Conservation (phyloP, 31 red algal species). For the Asparagopsis taxiformis region DNA sequence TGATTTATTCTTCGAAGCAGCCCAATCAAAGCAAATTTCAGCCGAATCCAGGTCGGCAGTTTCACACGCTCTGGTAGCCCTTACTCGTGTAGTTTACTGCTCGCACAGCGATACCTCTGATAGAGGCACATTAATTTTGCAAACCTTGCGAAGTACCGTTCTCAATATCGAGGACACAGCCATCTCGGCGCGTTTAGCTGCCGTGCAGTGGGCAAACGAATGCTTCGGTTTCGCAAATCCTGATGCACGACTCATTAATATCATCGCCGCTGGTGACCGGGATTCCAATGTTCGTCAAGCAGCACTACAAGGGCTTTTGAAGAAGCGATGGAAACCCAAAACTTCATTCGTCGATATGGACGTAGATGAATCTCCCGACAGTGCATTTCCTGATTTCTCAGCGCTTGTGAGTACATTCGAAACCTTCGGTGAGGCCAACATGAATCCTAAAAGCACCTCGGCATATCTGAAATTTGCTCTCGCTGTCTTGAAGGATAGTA, state of each 20-base stretch:
- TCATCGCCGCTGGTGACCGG: conserved; percentile 44
- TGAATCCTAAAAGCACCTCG: conserved; percentile 5
- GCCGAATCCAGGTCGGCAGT: conserved; percentile 30
- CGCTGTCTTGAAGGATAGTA: not conserved
- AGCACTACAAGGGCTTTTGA: conserved; percentile 14
- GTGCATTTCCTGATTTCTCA: conserved; percentile 5
- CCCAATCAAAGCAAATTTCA: conserved; percentile 8
- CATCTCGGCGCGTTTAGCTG: conserved; percentile 36
- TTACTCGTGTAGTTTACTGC: conserved; percentile 26
- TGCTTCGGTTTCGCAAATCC: conserved; percentile 53
- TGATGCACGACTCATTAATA: conserved; percentile 49
- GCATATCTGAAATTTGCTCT: conserved; percentile 36
- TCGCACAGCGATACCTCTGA: not conserved
- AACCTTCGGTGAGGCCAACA: not conserved
- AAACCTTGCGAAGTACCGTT: conserved; percentile 11
- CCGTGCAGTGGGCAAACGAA: conserved; percentile 75
- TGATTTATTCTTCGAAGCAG: conserved; percentile 40
- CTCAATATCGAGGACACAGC: conserved; percentile 12
- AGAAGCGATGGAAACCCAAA: not conserved
- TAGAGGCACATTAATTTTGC: not conserved
- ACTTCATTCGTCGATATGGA: not conserved
- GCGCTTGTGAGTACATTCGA: conserved; percentile 2
- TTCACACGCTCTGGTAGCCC: conserved; percentile 45
- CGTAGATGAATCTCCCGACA: not conserved
- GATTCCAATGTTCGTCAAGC: conserved; percentile 21